Evolutionary conservation across 2,329 filamentous ascomycete species (phyloP), one percentile per base, ranked within the genome.

Genomic region (Madurella mycetomatis): DNA sequence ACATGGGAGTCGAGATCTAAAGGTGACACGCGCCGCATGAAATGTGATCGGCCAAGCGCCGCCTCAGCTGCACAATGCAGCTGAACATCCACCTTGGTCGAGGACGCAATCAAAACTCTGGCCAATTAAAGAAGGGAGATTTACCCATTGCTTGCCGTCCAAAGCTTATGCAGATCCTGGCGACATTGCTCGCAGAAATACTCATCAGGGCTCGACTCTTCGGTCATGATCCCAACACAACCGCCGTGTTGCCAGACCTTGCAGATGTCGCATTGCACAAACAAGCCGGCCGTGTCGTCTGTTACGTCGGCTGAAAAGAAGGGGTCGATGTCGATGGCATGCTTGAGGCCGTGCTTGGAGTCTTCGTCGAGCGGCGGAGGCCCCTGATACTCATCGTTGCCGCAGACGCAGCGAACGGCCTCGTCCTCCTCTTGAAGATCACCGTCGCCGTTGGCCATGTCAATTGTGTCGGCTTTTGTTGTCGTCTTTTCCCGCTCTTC

Each of bases 241-340:
- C 92, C 92, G 65, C 94, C 94, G 70, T 99, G 94, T 71, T 99
- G 94, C 94, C 92, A 99, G 60, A 97, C 94, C 70, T 95, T 95
- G 78, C 94, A 99, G 60, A 89, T 80, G 73, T 97, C 94, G 80
- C 94, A 99, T 76, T 97, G 92, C 62, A 99, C 92, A 73, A 96
- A 99, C 72, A 97, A 87, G 49, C 92, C 92, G 43, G 92, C 94
- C 62, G 92, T 81, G 61, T 97, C 92, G 66, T 96, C 91, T 32
- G 85, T 83, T 59, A 90, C 78, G 60, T 85, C 75, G 74, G 84
- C 73, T 70, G 78, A 71, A 70, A 79, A 72, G 73, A 84, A 73
- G 69, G 80, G 72, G 64, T 84, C 77, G 59, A 77, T 70, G 65
- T 83, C 77, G 66, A 77, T 77, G 55, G 81, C 78, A 55, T 83